Base-by-base conservation (phyloP, 2,329 filamentous ascomycete species). In the Thielaviopsis euricoi region DNA sequence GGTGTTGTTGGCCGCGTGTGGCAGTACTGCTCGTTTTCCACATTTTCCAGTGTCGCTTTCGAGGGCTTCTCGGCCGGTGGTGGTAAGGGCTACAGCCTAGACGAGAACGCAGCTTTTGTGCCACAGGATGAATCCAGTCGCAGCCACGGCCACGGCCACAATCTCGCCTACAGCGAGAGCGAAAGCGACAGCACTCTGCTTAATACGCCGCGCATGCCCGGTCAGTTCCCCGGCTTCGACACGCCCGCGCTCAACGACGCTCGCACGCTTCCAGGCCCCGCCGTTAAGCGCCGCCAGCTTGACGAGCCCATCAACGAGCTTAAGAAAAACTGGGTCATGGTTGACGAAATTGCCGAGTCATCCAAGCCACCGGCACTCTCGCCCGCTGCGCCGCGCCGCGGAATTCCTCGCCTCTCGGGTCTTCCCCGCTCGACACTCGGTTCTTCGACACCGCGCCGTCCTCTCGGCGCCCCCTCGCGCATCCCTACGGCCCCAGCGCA, bases 31-130 rank as follows among this genome's bases (percentile, higher is more conserved):
- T 33, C 29, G 63, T 93, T 95, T 65, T 95, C 90, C 72, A 87
- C 75, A 67, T 72, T 74, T 0, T 81, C 78, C 9, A 46, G 26
- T 19, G 23, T 19, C 4, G 80, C 86, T 0, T 94, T 96, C 66
- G 78, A 79, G 57, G 90, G 90, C 0, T 96, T 96, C 68, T 83
- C 90, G 61, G 89, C 90, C 13, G 91, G 90, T 7, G 88, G 86
- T 2, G 91, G 90, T 9, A 76, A 75, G 60, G 82, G 81, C 25
- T 95, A 90, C 65, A 73, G 78, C 6, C 71, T 87, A 63, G 67
- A 74, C 21, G 66, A 53, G 61, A 48, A 17, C 22, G 56, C 59
- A n/a, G 22, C 46, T 25, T 56, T 50, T 29, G 15, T 23, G 29
- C 29, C 29, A 2, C 29, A 33, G 7, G 5, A n/a, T n/a, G n/a